These are phyloP conservation scores for Collybia sp. DNA, from an alignment of 768 basidiomycete genomes.

Conservation along the genomic window DNA sequence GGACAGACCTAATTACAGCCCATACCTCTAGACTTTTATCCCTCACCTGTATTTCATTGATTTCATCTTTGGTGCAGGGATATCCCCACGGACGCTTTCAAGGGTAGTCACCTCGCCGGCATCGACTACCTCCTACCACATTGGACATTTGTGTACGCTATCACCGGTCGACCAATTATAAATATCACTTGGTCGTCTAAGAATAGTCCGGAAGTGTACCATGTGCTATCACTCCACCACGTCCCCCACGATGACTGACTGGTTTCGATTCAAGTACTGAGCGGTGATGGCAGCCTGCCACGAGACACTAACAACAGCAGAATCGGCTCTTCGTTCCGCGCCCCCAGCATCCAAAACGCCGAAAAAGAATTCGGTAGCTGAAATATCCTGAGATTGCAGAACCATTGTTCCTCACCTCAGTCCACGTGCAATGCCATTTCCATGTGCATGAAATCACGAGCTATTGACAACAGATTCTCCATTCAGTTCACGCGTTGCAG, in stretches of 20 bases:
- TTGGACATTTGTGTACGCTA: constrained; percentile 44
- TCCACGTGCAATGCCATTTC: too few relatives aligned
- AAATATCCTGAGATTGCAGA: too few relatives aligned
- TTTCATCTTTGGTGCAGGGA: constrained; percentile 23
- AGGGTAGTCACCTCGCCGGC: constrained; percentile 21
- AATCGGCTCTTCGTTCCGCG: too few relatives aligned
- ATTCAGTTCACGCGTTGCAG: too few relatives aligned
- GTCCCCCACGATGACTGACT: constrained; percentile 13
- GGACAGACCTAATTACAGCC: constrained; percentile 36
- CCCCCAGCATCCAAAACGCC: too few relatives aligned
- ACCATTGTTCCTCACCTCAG: too few relatives aligned
- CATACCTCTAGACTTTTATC: constrained; percentile 20
- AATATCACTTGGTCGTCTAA: constrained; percentile 9
- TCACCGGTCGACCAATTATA: constrained; percentile 33
- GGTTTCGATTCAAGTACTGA: too few relatives aligned
- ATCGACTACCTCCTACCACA: constrained; percentile 30
- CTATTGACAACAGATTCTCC: too few relatives aligned
- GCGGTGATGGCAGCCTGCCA: too few relatives aligned
- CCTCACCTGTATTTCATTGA: constrained; percentile 23
- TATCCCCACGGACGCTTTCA: constrained; percentile 32
- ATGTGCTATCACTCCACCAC: constrained; percentile 33
- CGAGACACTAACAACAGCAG: too few relatives aligned
- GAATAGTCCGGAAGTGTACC: constrained; percentile 27
- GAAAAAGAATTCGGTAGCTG: too few relatives aligned
- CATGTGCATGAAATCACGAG: too few relatives aligned